Evolutionary conservation across 2,329 filamentous ascomycete species (phyloP).

Genomic region (Cladorrhinum sp.): DNA sequence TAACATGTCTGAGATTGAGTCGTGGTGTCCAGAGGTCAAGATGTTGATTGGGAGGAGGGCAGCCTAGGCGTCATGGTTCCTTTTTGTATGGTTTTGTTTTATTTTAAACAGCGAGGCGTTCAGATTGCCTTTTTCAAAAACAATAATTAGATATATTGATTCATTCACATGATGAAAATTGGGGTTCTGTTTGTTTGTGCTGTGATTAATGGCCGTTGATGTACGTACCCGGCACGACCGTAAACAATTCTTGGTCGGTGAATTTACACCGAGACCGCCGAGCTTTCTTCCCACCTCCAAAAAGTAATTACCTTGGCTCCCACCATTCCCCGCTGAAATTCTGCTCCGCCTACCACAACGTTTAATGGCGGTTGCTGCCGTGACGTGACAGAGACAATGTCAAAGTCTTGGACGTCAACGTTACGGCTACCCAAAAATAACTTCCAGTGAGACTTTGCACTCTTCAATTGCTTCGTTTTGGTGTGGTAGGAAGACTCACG

Average conservation of each 20-base stretch:
- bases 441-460: slow-evolving; percentile 55
- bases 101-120: neutral
- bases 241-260: too few relatives aligned
- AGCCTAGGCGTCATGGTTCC: neutral
- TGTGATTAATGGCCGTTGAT: too few relatives aligned
- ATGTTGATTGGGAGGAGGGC: slow-evolving; percentile 8
- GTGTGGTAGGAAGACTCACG: neutral
- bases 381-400: slow-evolving; percentile 35
- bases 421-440: slow-evolving; percentile 71
- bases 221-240: too few relatives aligned
- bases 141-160: too few relatives aligned
- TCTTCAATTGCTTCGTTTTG: neutral
- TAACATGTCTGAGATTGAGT: neutral
- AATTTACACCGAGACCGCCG: neutral
- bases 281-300: neutral
- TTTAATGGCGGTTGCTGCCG: slow-evolving; percentile 6
- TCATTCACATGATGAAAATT: too few relatives aligned
- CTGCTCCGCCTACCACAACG: neutral
- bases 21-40: slow-evolving; percentile 1
- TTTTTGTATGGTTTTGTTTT: neutral
- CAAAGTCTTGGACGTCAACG: slow-evolving; percentile 69
- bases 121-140: neutral
- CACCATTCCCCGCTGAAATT: neutral
- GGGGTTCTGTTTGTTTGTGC: too few relatives aligned
- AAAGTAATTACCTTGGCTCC: neutral